Evolutionary conservation across 2,329 filamentous ascomycete species (phyloP), one percentile per base, ranked within the genome.

Genomic region (Sporothrix brasiliensis): DNA sequence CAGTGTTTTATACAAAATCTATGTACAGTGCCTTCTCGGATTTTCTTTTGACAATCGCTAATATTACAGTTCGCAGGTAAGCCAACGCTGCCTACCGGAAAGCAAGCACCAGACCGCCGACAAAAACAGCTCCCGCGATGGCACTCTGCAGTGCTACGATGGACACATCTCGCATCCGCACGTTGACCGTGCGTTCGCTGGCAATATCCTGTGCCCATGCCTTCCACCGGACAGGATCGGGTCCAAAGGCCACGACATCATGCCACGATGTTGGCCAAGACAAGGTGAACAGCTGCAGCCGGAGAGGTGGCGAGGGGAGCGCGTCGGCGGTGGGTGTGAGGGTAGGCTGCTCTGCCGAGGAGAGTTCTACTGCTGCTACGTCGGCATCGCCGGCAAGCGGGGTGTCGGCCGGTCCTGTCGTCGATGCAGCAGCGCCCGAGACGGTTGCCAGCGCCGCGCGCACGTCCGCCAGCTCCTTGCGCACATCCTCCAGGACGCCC

Each of bases 131-230:
- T n/a, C 91, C 91, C 0, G 87, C 85, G 39, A 87, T 83, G 9
- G 86, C 88, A 69, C 90, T 87, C 79, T 93, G 87, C 49, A 92
- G 80, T 65, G 87, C 89, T 74, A 92, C 81, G n/a, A 90, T 79
- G 2, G 91, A 92, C 44, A 91, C 81, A 75, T 94, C 91, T 68
- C 87, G 85, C 83, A 92, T 91, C 56, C 86, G 86, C 72, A 92
- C 76, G 65, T 85, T 82, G 75, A 93, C 81, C 72, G 80, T 81
- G 74, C 88, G 83, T 70, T 92, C 88, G 79, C 90, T 92, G 79
- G 85, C 87, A 19, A 92, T 78, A 73, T 92, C 89, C 53, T 80
- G 76, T 5, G 86, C 75, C 3, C 81, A 81, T 7, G 82, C 80
- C 75, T 80, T 84, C 83, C 87, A 88, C 72, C 79, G 77, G 3